Conservation (phyloP, 2,329 filamentous ascomycete genomes). For the Rhinocladiella similis region DNA sequence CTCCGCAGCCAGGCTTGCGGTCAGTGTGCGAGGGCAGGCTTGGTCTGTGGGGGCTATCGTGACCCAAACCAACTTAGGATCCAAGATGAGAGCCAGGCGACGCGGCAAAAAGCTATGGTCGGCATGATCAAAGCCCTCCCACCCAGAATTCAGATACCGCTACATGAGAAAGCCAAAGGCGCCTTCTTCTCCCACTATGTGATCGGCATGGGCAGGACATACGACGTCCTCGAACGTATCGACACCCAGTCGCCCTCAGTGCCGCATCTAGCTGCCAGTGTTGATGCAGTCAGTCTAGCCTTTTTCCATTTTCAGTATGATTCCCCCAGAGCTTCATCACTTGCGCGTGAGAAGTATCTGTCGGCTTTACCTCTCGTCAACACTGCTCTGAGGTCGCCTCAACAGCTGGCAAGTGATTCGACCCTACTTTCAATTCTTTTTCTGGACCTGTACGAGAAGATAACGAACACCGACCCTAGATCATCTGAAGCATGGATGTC, state of each 20-base stretch:
- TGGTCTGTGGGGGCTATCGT: slow-evolving; percentile 34
- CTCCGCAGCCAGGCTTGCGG: slow-evolving; percentile 32
- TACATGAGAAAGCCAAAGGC: slow-evolving; percentile 26
- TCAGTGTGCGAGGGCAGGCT: slow-evolving; percentile 35
- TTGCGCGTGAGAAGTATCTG: slow-evolving; percentile 23
- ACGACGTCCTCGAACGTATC: slow-evolving; percentile 23
- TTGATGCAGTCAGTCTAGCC: slow-evolving; percentile 32
- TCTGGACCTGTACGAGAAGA: slow-evolving; percentile 39
- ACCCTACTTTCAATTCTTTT: slow-evolving; percentile 37
- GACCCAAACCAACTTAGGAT: slow-evolving; percentile 33
- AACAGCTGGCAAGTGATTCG: slow-evolving; percentile 33
- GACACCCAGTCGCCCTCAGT: slow-evolving; percentile 16
- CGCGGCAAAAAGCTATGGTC: slow-evolving; percentile 10
- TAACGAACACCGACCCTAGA: slow-evolving; percentile 15
- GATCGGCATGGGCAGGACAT: slow-evolving; percentile 23
- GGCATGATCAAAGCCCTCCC: neutral
- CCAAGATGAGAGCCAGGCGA: slow-evolving; percentile 31
- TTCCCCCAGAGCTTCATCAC: slow-evolving; percentile 8
- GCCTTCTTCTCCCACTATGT: slow-evolving; percentile 28
- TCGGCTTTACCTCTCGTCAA: slow-evolving; percentile 37
- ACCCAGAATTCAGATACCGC: slow-evolving; percentile 4
- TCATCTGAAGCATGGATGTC: slow-evolving; percentile 38
- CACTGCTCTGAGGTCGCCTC: slow-evolving; percentile 32
- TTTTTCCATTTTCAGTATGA: slow-evolving; percentile 27
- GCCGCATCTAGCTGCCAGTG: slow-evolving; percentile 28